A percentile compares a stretch with the other conserved stretches of the same genome.
Conservation (phyloP, 345 rosid genomes). For the Schrenkiella parvula region DNA sequence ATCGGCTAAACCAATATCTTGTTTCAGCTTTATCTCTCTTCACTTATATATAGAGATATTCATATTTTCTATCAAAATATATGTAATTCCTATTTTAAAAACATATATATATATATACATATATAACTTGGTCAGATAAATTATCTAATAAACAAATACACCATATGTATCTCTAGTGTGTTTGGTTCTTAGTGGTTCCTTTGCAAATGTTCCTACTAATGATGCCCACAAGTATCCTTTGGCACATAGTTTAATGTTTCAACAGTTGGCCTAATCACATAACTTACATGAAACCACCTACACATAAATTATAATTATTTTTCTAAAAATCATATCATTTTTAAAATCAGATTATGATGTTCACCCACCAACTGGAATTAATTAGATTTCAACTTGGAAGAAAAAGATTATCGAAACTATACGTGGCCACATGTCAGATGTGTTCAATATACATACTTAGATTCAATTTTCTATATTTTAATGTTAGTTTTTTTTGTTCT, state of each 20-base stretch:
- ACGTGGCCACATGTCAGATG: not conserved
- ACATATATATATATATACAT: too few relatives aligned
- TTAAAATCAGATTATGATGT: conserved; percentile 5
- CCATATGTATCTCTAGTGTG: not conserved
- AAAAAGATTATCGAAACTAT: not conserved
- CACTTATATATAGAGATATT: not conserved
- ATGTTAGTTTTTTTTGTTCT: not conserved
- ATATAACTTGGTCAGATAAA: not conserved
- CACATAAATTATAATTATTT: not conserved
- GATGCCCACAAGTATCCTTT: conserved; percentile 13
- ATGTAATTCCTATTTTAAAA: not conserved
- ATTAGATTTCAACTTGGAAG: not conserved
- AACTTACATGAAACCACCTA: conserved; percentile 1
- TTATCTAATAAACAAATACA: not conserved
- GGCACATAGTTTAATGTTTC: conserved; percentile 20
- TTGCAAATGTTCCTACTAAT: not conserved
- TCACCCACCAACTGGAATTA: conserved; percentile 8
- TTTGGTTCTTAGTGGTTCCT: conserved; percentile 12
- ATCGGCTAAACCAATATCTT: not conserved
- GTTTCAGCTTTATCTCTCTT: not conserved
- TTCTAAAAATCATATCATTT: not conserved
- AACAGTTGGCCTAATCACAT: conserved; percentile 13
- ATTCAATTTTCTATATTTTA: not conserved
- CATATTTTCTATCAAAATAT: not conserved
- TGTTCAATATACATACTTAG: not conserved